phyloP scores from a whole-genome alignment of 495 filamentous ascomycete species.

The Penicillium salamii region DNA sequence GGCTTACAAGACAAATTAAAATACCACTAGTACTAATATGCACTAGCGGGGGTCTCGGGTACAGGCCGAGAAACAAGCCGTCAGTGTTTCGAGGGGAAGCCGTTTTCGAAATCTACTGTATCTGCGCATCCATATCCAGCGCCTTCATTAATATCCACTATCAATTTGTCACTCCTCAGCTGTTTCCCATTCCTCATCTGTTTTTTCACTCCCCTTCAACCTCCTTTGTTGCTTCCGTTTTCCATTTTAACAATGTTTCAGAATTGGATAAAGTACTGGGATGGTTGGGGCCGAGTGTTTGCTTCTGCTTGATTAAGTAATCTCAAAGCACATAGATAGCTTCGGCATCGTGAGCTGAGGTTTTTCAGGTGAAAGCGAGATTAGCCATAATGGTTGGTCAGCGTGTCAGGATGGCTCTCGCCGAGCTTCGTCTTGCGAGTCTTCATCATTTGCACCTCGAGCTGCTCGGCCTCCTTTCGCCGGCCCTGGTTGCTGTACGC shows the following conservation, averaged over 20 bases:
- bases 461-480: not conserved
- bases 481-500: not conserved
- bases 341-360: slow-evolving; percentile 1
- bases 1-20: too few relatives aligned
- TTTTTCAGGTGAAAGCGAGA: slow-evolving; percentile 4
- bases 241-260: not conserved
- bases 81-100: too few relatives aligned
- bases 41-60: too few relatives aligned
- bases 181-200: too few relatives aligned
- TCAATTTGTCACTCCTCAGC: too few relatives aligned
- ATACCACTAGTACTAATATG: too few relatives aligned
- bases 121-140: too few relatives aligned
- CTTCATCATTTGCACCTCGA: not conserved
- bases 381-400: slow-evolving; percentile 4
- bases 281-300: not conserved
- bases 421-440: slow-evolving; percentile 2
- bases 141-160: too few relatives aligned
- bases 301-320: slow-evolving; percentile 6
- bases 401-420: slow-evolving; percentile 3
- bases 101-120: too few relatives aligned
- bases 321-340: slow-evolving; percentile 7
- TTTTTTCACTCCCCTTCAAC: too few relatives aligned
- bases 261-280: not conserved
- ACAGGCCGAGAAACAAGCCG: too few relatives aligned
- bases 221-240: not conserved